phyloP scores from a whole-genome alignment of 176 grass and related monocot genomes.

The Stipa capillata region DNA sequence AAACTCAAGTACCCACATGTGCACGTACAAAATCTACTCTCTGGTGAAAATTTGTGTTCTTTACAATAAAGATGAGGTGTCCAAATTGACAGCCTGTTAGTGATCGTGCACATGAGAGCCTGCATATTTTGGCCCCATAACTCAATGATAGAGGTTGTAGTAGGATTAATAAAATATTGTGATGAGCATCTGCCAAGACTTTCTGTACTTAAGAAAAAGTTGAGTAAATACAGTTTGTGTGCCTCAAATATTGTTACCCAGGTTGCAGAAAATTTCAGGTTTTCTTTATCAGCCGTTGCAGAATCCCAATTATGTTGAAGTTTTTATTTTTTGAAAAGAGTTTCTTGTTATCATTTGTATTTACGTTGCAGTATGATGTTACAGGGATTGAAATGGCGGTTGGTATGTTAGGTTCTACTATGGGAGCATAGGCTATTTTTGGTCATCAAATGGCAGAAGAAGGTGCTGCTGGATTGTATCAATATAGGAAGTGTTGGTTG shows the following conservation, averaged over 20 bases:
- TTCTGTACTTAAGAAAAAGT: neutral
- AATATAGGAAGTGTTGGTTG: neutral
- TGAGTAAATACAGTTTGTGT: neutral
- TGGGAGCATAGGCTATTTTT: neutral
- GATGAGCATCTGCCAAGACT: neutral
- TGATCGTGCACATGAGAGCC: neutral
- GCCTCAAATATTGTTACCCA: neutral
- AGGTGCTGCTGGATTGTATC: neutral
- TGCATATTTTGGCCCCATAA: neutral
- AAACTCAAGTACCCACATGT: too few species aligned
- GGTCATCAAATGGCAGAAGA: neutral
- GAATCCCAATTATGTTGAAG: neutral
- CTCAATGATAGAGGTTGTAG: neutral
- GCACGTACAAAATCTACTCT: too few species aligned
- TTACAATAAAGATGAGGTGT: neutral
- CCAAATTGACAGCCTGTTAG: neutral
- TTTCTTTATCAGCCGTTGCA: neutral
- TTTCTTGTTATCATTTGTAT: neutral
- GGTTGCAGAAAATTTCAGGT: neutral
- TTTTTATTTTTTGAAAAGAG: neutral
- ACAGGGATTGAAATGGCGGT: constrained; percentile 1
- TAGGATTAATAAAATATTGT: neutral
- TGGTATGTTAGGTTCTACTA: constrained; percentile 16
- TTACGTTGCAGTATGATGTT: constrained; percentile 17
- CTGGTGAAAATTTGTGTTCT: neutral